These are phyloP conservation scores for Colletotrichum sp. DNA, from an alignment of 2,329 filamentous ascomycete species.

Conservation along the genomic window DNA sequence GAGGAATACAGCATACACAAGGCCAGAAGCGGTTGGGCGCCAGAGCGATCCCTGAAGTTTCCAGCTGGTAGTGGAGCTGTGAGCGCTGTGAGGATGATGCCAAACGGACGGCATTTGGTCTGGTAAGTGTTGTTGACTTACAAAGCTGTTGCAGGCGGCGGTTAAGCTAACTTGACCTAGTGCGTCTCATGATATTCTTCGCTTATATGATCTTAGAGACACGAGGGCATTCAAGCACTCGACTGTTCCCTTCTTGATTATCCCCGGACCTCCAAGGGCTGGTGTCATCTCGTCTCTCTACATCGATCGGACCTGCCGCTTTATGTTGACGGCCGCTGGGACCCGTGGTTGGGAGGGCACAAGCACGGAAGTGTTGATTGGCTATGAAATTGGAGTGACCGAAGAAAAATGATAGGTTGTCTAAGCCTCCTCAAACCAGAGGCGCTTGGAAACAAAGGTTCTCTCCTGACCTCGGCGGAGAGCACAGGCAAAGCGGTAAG, in stretches of 20 bases:
- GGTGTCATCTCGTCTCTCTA: conserved; percentile 88
- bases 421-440: neutral
- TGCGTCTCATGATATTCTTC: conserved; percentile 90
- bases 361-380: conserved; percentile 87
- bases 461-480: neutral
- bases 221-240: conserved; percentile 71
- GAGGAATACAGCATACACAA: conserved; percentile 93
- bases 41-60: conserved; percentile 83
- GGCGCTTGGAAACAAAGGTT: neutral
- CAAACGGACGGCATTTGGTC: conserved; percentile 88
- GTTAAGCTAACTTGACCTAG: conserved; percentile 43
- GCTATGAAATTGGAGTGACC: conserved; percentile 78
- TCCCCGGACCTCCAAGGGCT: conserved; percentile 82
- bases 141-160: neutral
- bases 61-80: conserved; percentile 89
- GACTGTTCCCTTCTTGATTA: conserved; percentile 91
- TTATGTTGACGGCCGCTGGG: conserved; percentile 90
- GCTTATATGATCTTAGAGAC: conserved; percentile 86
- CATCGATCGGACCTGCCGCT: conserved; percentile 85
- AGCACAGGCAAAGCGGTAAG: neutral
- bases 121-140: conserved; percentile 51
- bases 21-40: conserved; percentile 67
- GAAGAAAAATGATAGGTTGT: conserved; percentile 5
- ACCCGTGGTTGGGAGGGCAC: conserved; percentile 95
- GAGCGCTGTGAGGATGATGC: conserved; percentile 87